Percentiles rank a stretch among this genome's conserved stretches.
Evolutionary conservation across 2,329 filamentous ascomycete species (phyloP).

Genomic region (Pseudodiploospora longispora): DNA sequence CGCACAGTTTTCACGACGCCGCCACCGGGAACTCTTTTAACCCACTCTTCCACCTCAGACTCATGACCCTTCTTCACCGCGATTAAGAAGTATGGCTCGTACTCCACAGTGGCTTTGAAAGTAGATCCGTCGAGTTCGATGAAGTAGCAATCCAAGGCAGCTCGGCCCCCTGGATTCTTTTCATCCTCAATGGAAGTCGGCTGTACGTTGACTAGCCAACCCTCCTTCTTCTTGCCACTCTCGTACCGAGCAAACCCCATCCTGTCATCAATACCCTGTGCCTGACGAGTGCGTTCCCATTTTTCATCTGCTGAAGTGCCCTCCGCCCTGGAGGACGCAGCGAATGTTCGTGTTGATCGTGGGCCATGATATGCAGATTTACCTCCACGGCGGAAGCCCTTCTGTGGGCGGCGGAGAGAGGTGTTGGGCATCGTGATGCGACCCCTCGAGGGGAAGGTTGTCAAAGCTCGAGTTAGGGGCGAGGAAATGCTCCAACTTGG

Average conservation of each 20-base stretch:
- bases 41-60: slow-evolving; percentile 93
- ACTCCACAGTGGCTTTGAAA: slow-evolving; percentile 95
- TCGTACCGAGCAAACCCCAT: slow-evolving; percentile 95
- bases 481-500: slow-evolving; percentile 11
- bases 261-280: slow-evolving; percentile 83
- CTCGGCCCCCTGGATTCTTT: slow-evolving; percentile 72
- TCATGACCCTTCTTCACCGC: slow-evolving; percentile 84
- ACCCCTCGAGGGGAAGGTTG: slow-evolving; percentile 1
- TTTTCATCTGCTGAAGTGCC: slow-evolving; percentile 89
- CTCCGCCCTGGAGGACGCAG: slow-evolving; percentile 71
- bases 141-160: slow-evolving; percentile 95
- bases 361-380: slow-evolving; percentile 64
- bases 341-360: slow-evolving; percentile 65
- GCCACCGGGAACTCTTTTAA: slow-evolving; percentile 66
- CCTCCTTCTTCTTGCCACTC: slow-evolving; percentile 68
- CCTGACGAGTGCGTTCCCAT: slow-evolving; percentile 74
- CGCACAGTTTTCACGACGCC: slow-evolving; percentile 73
- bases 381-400: slow-evolving; percentile 60
- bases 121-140: slow-evolving; percentile 79
- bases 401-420: slow-evolving; percentile 50
- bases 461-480: slow-evolving; percentile 1
- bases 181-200: slow-evolving; percentile 82
- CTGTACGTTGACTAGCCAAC: slow-evolving; percentile 95
- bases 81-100: slow-evolving; percentile 92
- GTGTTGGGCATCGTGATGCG: slow-evolving; percentile 49